phyloP scores from a whole-genome alignment of 192 early-diverging fungal genomes.

The Phlyctochytrium arcticum region DNA sequence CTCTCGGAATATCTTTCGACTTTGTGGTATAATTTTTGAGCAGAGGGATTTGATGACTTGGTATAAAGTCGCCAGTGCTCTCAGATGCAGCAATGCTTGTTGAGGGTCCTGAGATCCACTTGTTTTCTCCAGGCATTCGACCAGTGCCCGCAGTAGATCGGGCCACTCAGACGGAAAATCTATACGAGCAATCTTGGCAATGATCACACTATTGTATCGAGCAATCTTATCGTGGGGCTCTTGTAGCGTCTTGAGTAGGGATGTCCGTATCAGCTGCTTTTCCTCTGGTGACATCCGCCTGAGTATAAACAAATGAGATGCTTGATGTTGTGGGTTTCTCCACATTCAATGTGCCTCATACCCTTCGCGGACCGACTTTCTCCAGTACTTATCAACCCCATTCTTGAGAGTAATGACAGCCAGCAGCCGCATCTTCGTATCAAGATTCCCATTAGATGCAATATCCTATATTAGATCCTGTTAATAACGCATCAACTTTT shows the following conservation, averaged over 20 bases:
- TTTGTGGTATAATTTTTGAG: slow-evolving; percentile 59
- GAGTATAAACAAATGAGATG: neutral
- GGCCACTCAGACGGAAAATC: slow-evolving; percentile 89
- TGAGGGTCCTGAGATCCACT: neutral
- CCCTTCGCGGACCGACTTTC: slow-evolving; percentile 53
- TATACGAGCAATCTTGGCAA: slow-evolving; percentile 77
- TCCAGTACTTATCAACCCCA: slow-evolving; percentile 88
- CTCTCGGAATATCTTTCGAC: slow-evolving; percentile 56
- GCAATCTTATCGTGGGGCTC: slow-evolving; percentile 62
- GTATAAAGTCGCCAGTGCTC: slow-evolving; percentile 69
- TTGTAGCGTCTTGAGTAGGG: slow-evolving; percentile 60
- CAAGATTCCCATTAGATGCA: slow-evolving; percentile 63
- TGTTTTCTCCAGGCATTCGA: slow-evolving; percentile 1
- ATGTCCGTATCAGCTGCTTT: slow-evolving; percentile 64
- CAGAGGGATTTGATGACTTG: slow-evolving; percentile 72
- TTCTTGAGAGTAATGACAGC: slow-evolving; percentile 84
- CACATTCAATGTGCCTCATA: slow-evolving; percentile 3
- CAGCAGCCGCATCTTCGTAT: slow-evolving; percentile 64
- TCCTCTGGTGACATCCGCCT: slow-evolving; percentile 66
- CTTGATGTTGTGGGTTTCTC: slow-evolving; percentile 4
- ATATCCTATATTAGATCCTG: slow-evolving; percentile 54
- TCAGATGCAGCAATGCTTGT: slow-evolving; percentile 51
- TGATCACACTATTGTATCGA: slow-evolving; percentile 68
- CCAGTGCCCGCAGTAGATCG: neutral
- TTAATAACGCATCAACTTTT: neutral